Conservation (phyloP, 192 early-diverging fungal species). For the Geosiphon pyriformis region DNA sequence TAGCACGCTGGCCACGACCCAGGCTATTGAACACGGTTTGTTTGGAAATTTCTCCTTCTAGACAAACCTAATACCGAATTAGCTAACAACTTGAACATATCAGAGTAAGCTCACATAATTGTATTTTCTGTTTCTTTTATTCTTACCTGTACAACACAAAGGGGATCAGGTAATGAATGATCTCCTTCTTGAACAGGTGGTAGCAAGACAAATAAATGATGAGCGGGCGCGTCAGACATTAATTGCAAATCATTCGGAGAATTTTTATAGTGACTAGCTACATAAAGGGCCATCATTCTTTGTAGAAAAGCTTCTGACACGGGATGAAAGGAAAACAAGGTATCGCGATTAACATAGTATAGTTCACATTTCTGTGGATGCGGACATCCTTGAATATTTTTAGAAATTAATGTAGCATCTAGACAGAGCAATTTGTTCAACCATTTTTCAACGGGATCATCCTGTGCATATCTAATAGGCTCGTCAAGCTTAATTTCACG, state of each 20-base stretch:
- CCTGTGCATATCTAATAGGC: conserved; percentile 86
- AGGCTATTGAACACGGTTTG: conserved; percentile 79
- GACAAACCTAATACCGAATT: conserved; percentile 60
- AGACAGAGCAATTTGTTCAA: conserved; percentile 92
- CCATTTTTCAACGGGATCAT: conserved; percentile 92
- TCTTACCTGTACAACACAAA: conserved; percentile 71
- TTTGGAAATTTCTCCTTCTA: conserved; percentile 93
- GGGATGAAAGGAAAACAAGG: conserved; percentile 96
- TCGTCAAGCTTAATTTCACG: conserved; percentile 90
- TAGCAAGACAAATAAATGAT: conserved; percentile 94
- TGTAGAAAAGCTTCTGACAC: conserved; percentile 95
- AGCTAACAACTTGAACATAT: neutral
- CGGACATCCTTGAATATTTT: conserved; percentile 79
- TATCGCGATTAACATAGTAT: conserved; percentile 95
- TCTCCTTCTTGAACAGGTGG: conserved; percentile 75
- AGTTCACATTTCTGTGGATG: conserved; percentile 92
- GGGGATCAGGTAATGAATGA: conserved; percentile 81
- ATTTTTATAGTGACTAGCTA: conserved; percentile 99
- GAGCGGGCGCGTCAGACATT: conserved; percentile 95
- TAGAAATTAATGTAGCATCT: conserved; percentile 71
- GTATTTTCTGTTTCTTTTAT: neutral
- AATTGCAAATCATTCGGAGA: conserved; percentile 97
- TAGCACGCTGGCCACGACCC: conserved; percentile 75
- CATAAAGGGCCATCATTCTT: conserved; percentile 95
- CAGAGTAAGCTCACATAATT: neutral